Percentiles rank a stretch among this genome's conserved stretches.
Evolutionary conservation across 306 rosid genomes (phyloP).

Genomic region (peach (Prunus persica)): DNA sequence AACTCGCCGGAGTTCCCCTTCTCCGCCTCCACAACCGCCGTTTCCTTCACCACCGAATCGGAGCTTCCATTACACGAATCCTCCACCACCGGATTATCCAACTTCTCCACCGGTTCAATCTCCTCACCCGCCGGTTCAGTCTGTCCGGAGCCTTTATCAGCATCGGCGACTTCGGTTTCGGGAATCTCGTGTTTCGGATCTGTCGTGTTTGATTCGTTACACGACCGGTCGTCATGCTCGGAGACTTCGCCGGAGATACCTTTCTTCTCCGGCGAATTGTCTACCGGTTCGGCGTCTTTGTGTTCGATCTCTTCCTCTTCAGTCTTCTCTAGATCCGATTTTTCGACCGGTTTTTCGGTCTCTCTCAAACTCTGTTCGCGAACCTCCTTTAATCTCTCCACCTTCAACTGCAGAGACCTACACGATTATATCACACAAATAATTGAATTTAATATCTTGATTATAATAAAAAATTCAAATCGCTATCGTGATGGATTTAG

Average conservation of each 20-base stretch:
- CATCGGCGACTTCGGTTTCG: neutral
- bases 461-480: neutral
- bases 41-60: constrained; percentile 24
- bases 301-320: neutral
- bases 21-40: constrained; percentile 13
- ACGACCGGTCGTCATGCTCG: constrained; percentile 8
- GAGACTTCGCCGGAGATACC: neutral
- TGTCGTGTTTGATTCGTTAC: constrained; percentile 17
- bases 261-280: neutral
- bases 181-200: constrained; percentile 12
- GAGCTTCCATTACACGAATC: constrained; percentile 31
- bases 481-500: neutral
- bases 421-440: neutral
- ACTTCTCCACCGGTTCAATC: constrained; percentile 8
- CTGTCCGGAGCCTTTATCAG: neutral
- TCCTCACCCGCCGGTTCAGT: neutral
- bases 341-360: neutral
- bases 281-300: neutral
- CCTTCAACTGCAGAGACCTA: constrained; percentile 32
- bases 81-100: constrained; percentile 20
- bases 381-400: constrained; percentile 23
- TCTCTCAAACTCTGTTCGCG: constrained; percentile 10
- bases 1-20: constrained; percentile 19
- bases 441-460: neutral
- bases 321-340: constrained; percentile 21